These are phyloP conservation scores for Fusarium subglutinans DNA, from an alignment of 2,329 filamentous ascomycete species.

Conservation along the genomic window DNA sequence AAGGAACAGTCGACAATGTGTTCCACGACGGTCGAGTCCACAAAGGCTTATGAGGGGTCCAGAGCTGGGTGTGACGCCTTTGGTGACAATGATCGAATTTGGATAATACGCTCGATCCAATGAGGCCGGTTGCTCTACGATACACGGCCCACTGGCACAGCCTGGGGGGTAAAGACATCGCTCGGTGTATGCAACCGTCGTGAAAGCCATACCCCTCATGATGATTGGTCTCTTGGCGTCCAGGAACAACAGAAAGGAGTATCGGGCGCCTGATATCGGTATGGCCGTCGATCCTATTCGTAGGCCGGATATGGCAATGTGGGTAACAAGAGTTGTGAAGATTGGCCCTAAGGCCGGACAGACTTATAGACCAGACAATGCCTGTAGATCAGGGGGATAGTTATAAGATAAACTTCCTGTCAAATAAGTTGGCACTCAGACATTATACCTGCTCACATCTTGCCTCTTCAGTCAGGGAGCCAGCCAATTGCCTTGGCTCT, in stretches of 20 bases:
- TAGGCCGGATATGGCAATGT: slow-evolving; percentile 21
- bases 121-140: neutral
- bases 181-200: neutral
- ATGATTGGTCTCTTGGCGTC: neutral
- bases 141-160: neutral
- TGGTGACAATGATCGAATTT: slow-evolving; percentile 2
- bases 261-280: slow-evolving; percentile 5
- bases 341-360: neutral
- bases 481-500: neutral
- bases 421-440: neutral
- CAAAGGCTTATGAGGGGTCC: neutral
- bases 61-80: slow-evolving; percentile 6
- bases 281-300: neutral
- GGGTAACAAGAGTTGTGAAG: neutral
- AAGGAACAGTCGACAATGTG: neutral
- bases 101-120: neutral
- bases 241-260: neutral
- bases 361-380: neutral
- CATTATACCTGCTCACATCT: neutral
- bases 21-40: neutral
- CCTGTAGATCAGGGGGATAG: neutral
- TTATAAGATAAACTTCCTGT: neutral
- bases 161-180: neutral
- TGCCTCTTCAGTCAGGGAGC: neutral
- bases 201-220: neutral